Base-by-base conservation (phyloP, 331 rosid species). In the Pyrus hybrid region DNA sequence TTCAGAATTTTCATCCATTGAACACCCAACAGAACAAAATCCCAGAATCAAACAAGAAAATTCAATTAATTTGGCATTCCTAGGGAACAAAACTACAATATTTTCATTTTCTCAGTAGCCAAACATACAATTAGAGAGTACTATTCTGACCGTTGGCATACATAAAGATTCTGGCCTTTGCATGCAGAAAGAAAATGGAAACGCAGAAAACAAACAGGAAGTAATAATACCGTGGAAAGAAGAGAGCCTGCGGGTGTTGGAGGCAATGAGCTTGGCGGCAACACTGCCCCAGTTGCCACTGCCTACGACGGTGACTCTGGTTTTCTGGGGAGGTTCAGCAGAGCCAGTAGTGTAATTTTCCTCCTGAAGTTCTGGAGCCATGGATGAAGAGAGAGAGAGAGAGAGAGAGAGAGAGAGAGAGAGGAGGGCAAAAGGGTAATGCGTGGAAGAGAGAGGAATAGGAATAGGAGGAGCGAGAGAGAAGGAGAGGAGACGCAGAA, bases 201-300 rank as follows among this genome's bases (percentile, higher is more conserved):
- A 37, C 5, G 20, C 33, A 18, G 25, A 1, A 56, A 67, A 28
- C 6, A 41, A n/a, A 69, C 13, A 21, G 11, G 47, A 67, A 51
- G 33, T 10, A 7, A 4, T 29, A 28, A 26, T 83, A 93, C 98
- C 98, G 62, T 91, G 87, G 80, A 91, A 91, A 45, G 87, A 79
- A 73, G 68, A 43, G 26, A 83, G 88, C 29, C 68, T 69, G 80
- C 84, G 71, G 60, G 98, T 81, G 80, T 93, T 93, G 29, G 91
- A 90, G 41, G 98, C 98, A 79, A 91, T 85, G 78, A 93, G 96
- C 83, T 87, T 91, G 54, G 96, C 84, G 1, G 98, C 96, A 29
- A 93, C 97, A 76, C 91, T 88, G 8, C 98, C 98, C 96, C 97
- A 93, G 63, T 91, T 91, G 37, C 96, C 97, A 64, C 97, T 93